These are phyloP conservation scores for Westerdykella aurantiaca DNA, from an alignment of 2,329 filamentous ascomycete genomes.

Conservation along the genomic window DNA sequence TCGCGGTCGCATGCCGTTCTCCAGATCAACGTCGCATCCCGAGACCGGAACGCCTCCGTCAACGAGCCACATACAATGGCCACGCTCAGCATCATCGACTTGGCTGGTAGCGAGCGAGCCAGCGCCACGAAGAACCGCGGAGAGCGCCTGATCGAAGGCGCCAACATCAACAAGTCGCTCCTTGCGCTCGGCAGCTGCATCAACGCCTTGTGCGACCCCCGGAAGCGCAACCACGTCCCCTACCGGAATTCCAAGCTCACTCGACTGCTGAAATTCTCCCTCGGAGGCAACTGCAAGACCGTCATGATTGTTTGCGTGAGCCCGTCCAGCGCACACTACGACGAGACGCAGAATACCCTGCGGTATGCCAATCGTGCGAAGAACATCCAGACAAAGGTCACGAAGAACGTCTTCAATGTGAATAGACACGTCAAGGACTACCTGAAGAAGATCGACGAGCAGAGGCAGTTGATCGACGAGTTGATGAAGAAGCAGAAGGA, in stretches of 20 bases:
- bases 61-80: constrained; percentile 98
- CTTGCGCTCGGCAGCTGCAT: constrained; percentile 94
- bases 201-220: constrained; percentile 90
- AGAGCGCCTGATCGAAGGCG: constrained; percentile 83
- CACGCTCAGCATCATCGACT: constrained; percentile 94
- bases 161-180: constrained; percentile 98
- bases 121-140: constrained; percentile 96
- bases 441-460: constrained; percentile 97
- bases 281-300: constrained; percentile 96
- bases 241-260: constrained; percentile 98
- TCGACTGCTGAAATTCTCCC: constrained; percentile 88
- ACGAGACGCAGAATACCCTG: constrained; percentile 96
- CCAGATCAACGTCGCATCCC: constrained; percentile 92
- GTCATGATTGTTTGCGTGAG: constrained; percentile 99
- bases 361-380: constrained; percentile 97
- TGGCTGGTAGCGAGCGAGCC: constrained; percentile 91
- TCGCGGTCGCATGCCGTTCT: constrained; percentile 95
- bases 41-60: constrained; percentile 85
- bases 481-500: constrained; percentile 90
- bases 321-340: constrained; percentile 91
- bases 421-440: constrained; percentile 99
- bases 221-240: constrained; percentile 88
- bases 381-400: constrained; percentile 99
- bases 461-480: constrained; percentile 94
- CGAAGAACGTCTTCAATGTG: constrained; percentile 98